A percentile compares a stretch with the other conserved stretches of the same genome.
These are phyloP conservation scores for Pythium graminicola DNA, from an alignment of 352 stramenopile species.

Conservation along the genomic window DNA sequence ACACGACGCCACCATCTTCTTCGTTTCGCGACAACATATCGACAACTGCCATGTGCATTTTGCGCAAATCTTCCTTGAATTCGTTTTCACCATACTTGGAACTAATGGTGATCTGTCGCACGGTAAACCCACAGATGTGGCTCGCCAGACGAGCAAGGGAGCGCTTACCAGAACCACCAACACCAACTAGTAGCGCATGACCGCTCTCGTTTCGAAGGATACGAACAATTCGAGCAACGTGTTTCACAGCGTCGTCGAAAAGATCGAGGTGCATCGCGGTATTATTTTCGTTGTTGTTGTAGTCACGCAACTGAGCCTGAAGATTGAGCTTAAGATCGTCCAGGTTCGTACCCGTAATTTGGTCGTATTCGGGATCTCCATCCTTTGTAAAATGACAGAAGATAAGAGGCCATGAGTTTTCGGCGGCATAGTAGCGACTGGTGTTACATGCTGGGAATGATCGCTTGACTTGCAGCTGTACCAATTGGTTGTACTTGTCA, in stretches of 20 bases:
- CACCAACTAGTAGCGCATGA: constrained; percentile 97
- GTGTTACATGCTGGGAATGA: constrained; percentile 72
- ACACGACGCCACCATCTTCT: constrained; percentile 91
- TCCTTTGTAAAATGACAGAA: constrained; percentile 96
- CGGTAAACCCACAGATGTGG: constrained; percentile 96
- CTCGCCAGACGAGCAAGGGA: constrained; percentile 94
- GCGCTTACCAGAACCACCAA: constrained; percentile 96
- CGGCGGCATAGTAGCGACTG: constrained; percentile 92
- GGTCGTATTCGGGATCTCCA: constrained; percentile 84
- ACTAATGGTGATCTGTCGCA: constrained; percentile 93
- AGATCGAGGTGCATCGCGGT: constrained; percentile 98
- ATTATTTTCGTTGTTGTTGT: constrained; percentile 97
- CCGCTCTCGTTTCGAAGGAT: constrained; percentile 95
- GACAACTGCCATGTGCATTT: constrained; percentile 94
- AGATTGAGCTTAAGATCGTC: constrained; percentile 86
- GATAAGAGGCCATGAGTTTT: constrained; percentile 94
- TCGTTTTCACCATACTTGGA: constrained; percentile 96
- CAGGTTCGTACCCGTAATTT: constrained; percentile 52
- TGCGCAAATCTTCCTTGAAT: constrained; percentile 94
- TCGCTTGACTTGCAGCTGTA: constrained; percentile 92
- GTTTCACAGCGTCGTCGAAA: constrained; percentile 96
- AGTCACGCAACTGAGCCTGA: constrained; percentile 92
- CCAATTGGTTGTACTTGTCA: constrained; percentile 82
- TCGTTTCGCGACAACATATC: constrained; percentile 85
- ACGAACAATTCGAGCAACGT: constrained; percentile 94